Conservation (phyloP, 306 rosid species). For the Fragaria ananassa region DNA sequence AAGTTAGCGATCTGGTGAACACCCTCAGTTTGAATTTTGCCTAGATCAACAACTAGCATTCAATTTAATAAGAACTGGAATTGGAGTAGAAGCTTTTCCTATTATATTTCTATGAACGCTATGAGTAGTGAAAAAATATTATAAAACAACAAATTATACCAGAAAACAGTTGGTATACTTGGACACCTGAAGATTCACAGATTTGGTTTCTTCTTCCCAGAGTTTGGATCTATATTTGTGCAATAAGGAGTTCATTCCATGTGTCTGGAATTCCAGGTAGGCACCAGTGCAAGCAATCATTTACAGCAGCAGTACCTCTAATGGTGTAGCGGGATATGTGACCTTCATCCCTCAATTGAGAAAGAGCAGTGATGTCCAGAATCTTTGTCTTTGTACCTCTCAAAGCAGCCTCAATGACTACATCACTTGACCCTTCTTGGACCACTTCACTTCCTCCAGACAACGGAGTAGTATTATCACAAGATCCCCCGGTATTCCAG, state of each 20-base stretch:
- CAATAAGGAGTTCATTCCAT: constrained; percentile 88
- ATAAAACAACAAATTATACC: not conserved
- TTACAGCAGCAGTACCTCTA: constrained; percentile 49
- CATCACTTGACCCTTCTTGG: constrained; percentile 64
- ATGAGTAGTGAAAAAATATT: constrained; percentile 14
- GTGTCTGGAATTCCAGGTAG: constrained; percentile 87
- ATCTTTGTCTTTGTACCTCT: constrained; percentile 73
- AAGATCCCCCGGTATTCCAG: constrained; percentile 90
- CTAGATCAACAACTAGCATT: not conserved
- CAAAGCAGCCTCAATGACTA: constrained; percentile 56
- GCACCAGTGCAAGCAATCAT: constrained; percentile 97
- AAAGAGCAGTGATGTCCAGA: constrained; percentile 76
- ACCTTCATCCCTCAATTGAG: constrained; percentile 88
- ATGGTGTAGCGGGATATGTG: constrained; percentile 69
- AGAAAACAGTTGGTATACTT: constrained; percentile 24
- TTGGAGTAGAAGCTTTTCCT: constrained; percentile 16
- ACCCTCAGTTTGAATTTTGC: not conserved
- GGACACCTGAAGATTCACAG: constrained; percentile 37
- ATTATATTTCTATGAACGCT: constrained; percentile 9
- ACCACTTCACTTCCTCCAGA: constrained; percentile 57
- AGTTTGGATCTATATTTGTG: constrained; percentile 50
- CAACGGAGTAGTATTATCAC: constrained; percentile 69
- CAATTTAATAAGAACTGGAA: constrained; percentile 7
- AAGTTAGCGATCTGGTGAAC: not conserved
- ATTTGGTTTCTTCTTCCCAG: constrained; percentile 19